A percentile compares a stretch with the other conserved stretches of the same genome.
phyloP scores from a whole-genome alignment of 441 rosid genomes.

The Syzygium malaccense region DNA sequence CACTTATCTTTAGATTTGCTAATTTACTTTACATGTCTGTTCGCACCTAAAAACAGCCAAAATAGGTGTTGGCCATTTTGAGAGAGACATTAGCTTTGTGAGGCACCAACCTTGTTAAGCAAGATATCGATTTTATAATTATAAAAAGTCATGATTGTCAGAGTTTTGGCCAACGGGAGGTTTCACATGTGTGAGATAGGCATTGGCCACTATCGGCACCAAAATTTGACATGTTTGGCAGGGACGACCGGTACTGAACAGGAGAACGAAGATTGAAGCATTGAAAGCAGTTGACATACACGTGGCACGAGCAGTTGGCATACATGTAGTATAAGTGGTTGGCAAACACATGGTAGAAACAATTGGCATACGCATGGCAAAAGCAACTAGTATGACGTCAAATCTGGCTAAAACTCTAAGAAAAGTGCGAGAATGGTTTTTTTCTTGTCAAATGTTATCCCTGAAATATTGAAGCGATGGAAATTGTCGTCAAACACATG shows the following conservation, averaged over 20 bases:
- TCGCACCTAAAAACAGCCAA: not conserved
- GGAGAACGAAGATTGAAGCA: not conserved
- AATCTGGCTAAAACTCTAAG: too few relatives aligned
- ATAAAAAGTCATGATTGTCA: not conserved
- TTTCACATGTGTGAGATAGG: not conserved
- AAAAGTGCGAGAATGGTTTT: too few relatives aligned
- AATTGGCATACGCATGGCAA: not conserved
- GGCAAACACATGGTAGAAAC: not conserved
- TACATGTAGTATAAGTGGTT: not conserved
- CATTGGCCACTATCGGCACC: not conserved
- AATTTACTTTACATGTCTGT: not conserved
- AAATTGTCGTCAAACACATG: too few relatives aligned
- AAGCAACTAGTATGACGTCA: too few relatives aligned
- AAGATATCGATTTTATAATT: not conserved
- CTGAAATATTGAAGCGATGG: too few relatives aligned
- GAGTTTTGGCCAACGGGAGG: not conserved
- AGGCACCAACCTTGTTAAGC: not conserved
- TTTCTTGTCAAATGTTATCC: too few relatives aligned
- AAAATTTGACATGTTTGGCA: not conserved
- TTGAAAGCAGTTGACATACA: not conserved
- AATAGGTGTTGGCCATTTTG: not conserved
- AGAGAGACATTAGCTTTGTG: not conserved
- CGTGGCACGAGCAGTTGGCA: not conserved
- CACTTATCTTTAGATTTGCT: not conserved
- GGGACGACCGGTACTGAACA: rapidly evolving